Evolutionary conservation across 257 asterid genomes (phyloP), one percentile per base, ranked within the genome.

Genomic region (Perilla frutescens): DNA sequence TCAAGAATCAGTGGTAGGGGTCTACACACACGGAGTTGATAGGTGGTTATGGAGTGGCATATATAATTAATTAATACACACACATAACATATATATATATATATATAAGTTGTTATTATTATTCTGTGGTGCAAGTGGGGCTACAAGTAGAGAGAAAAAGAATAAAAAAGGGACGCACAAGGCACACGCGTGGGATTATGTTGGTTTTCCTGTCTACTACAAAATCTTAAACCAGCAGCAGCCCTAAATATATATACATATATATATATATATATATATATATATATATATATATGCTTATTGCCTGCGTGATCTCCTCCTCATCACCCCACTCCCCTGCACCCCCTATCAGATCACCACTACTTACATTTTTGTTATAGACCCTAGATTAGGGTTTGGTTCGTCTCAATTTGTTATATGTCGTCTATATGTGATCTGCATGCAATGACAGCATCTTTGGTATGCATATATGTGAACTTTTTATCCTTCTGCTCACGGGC

Each of bases 141-240:
- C 0, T 49, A 68, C 84, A 77, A 68, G 56, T 65, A 73, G 68
- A 66, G 51, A 37, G 10, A 73, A 66, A 12, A 58, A 9, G 26
- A 11, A 43, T 14, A 32, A 65, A 66, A 72, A 76, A 50, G n/a
- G 14, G 44, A 58, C 55, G 41, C 45, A 62, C 66, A 50, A 62
- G 58, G 71, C 79, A 67, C 82, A 80, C 84, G 81, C 89, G 80
- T 80, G 88, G 79, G 85, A 75, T 44, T 72, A 70, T 79, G 84
- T 77, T 73, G 84, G 84, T 74, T 57, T 61, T 72, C 40, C 20
- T 87, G 88, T 81, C 80, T 53, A 53, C 51, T 26, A n/a, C 69
- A 12, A 45, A 44, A 71, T 64, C 65, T 57, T 48, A 13, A 49
- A 29, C 20, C 68, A 8, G 34, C 32, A n/a, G 49, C 66, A 37